A percentile compares a stretch with the other conserved stretches of the same genome.
Conservation (phyloP, 2,329 filamentous ascomycete species). For the Phaeoacremonium minimum region DNA sequence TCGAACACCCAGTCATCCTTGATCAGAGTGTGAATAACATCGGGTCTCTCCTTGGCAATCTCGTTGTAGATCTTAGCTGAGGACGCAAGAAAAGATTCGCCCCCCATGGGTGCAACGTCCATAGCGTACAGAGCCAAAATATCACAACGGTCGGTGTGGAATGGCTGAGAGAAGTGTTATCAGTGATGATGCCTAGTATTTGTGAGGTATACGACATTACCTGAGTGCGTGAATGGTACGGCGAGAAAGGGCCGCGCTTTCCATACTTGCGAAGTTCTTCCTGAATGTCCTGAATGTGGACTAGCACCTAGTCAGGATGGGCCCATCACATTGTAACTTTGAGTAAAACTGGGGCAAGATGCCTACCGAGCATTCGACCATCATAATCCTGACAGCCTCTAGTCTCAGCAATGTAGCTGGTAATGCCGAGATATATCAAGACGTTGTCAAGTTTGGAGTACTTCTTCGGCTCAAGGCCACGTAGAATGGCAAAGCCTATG, state of each 20-base stretch:
- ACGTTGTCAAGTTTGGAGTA: constrained; percentile 36
- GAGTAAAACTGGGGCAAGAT: too few relatives aligned
- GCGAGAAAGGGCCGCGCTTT: constrained; percentile 15
- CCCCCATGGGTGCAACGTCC: constrained; percentile 8
- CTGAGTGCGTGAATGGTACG: constrained; percentile 14
- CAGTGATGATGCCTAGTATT: too few relatives aligned
- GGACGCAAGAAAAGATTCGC: too few relatives aligned
- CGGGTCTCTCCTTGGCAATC: constrained; percentile 11
- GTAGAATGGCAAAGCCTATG: constrained; percentile 36
- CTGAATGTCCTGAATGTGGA: constrained; percentile 15
- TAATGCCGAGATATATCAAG: constrained; percentile 39
- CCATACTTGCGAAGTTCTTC: constrained; percentile 12
- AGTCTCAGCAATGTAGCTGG: constrained; percentile 36
- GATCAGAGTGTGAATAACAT: constrained; percentile 13
- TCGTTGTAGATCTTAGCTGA: constrained; percentile 15
- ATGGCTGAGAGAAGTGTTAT: constrained; percentile 15
- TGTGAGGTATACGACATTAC: too few relatives aligned
- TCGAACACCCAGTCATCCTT: constrained; percentile 11
- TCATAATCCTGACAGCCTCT: constrained; percentile 26
- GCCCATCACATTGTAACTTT: too few relatives aligned
- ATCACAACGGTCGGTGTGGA: constrained; percentile 39
- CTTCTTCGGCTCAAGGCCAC: constrained; percentile 35
- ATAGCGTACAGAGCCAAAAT: constrained; percentile 22
- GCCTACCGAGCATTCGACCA: constrained; percentile 19
- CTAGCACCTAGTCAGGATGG: too few relatives aligned